A percentile compares a stretch with the other conserved stretches of the same genome.
These are phyloP conservation scores for Aureobasidium sp. DNA, from an alignment of 2,329 filamentous ascomycete species.

Conservation along the genomic window DNA sequence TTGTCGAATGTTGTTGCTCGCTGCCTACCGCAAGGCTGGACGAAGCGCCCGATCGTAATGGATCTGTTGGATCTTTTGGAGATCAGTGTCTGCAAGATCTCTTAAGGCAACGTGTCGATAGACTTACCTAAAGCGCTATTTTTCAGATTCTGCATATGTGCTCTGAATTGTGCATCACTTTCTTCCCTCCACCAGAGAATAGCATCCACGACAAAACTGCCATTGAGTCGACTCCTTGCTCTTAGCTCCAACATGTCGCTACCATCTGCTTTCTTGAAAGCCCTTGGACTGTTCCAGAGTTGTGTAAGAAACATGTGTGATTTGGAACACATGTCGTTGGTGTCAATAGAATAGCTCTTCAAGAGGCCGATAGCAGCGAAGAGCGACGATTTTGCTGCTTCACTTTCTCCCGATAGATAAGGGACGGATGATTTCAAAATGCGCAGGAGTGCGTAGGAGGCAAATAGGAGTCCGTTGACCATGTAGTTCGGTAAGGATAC, in stretches of 20 bases:
- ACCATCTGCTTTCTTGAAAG: constrained; percentile 6
- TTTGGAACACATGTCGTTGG: background rate
- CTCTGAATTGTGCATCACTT: background rate
- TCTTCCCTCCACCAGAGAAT: constrained; percentile 7
- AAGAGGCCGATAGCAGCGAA: background rate
- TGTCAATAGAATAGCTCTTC: background rate
- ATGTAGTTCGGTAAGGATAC: background rate
- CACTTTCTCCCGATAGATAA: background rate
- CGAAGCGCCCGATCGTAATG: background rate
- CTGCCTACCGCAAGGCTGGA: background rate
- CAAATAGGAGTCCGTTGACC: background rate
- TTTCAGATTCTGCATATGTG: background rate
- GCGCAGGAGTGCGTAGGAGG: background rate
- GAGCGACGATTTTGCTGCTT: background rate
- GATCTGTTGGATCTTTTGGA: background rate
- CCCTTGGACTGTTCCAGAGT: background rate
- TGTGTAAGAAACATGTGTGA: background rate
- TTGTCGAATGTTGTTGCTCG: background rate
- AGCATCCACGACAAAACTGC: background rate
- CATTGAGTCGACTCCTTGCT: background rate
- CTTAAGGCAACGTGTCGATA: background rate
- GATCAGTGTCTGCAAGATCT: background rate
- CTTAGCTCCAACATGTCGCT: background rate
- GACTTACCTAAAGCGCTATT: background rate
- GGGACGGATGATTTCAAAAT: background rate